phyloP scores from a whole-genome alignment of 306 rosid species.

The Boehmeria nivea region DNA sequence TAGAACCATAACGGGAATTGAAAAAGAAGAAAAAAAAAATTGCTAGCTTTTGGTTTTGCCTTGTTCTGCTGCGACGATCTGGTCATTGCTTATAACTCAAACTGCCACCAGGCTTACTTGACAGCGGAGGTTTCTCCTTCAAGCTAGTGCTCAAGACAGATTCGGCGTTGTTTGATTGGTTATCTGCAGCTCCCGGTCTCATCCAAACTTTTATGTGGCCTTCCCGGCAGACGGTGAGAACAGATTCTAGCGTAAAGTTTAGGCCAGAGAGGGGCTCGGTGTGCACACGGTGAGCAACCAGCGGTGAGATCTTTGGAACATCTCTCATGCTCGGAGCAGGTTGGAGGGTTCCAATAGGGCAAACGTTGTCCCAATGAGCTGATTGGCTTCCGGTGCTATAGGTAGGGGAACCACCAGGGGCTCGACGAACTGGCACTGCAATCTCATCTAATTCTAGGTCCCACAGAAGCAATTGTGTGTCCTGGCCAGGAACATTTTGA shows the following conservation, averaged over 20 bases:
- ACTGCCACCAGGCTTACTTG: slow-evolving; percentile 42
- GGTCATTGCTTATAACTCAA: slow-evolving; percentile 53
- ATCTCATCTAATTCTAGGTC: slow-evolving; percentile 88
- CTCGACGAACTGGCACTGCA: slow-evolving; percentile 81
- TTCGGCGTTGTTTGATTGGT: slow-evolving; percentile 54
- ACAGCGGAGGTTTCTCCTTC: slow-evolving; percentile 58
- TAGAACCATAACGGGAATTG: slow-evolving; percentile 8
- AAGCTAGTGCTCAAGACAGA: slow-evolving; percentile 40
- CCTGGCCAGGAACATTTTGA: slow-evolving; percentile 40
- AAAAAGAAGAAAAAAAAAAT: background rate
- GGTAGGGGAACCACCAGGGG: slow-evolving; percentile 92
- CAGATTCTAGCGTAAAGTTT: slow-evolving; percentile 75
- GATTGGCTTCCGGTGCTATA: slow-evolving; percentile 93
- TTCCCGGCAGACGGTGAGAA: slow-evolving; percentile 88
- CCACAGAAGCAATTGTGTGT: slow-evolving; percentile 92
- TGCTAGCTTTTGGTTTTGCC: slow-evolving; percentile 24
- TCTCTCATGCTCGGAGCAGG: slow-evolving; percentile 91
- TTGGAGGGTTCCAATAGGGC: slow-evolving; percentile 76
- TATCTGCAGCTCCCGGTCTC: slow-evolving; percentile 64
- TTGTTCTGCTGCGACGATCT: too few relatives aligned
- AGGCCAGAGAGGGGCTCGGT: slow-evolving; percentile 89
- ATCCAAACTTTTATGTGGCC: slow-evolving; percentile 87
- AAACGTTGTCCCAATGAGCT: slow-evolving; percentile 78
- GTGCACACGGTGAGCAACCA: slow-evolving; percentile 85
- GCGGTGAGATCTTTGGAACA: slow-evolving; percentile 77